These are phyloP conservation scores for Austroboletus niveus DNA, from an alignment of 1,284 basidiomycete species.

Conservation along the genomic window DNA sequence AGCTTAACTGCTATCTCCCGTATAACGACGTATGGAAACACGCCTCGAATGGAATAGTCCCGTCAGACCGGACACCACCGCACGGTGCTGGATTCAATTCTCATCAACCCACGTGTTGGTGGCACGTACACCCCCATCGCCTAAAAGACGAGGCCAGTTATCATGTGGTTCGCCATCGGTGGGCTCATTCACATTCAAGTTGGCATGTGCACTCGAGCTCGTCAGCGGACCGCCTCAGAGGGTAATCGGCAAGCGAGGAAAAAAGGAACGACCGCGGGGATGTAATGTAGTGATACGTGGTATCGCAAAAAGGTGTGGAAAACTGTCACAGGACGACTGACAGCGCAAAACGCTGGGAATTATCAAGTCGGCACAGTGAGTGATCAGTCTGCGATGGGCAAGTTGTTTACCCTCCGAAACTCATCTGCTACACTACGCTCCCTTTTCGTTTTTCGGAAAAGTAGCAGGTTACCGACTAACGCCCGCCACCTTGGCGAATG, in stretches of 20 bases:
- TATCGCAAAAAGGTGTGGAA: background rate
- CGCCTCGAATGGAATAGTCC: conserved; percentile 1
- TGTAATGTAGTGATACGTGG: background rate
- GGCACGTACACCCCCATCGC: conserved; percentile 1
- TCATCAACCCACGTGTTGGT: conserved; percentile 5
- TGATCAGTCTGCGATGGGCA: background rate
- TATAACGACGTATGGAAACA: background rate
- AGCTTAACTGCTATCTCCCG: background rate
- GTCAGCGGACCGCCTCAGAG: background rate
- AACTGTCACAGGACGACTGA: conserved; percentile 9
- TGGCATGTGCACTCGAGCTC: conserved; percentile 6
- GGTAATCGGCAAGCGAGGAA: background rate
- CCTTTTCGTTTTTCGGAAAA: background rate
- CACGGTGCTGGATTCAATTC: background rate
- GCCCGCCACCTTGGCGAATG: conserved; percentile 17
- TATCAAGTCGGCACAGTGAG: background rate
- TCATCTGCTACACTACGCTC: background rate
- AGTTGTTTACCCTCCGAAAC: conserved; percentile 2
- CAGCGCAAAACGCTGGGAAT: conserved; percentile 8
- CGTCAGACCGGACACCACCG: background rate
- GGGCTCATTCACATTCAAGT: conserved; percentile 3
- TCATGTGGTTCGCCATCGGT: conserved; percentile 5
- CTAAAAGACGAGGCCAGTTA: background rate
- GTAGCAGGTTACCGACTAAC: background rate
- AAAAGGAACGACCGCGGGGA: conserved; percentile 2